Percentiles rank a stretch among this genome's conserved stretches.
Evolutionary conservation across 2,329 filamentous ascomycete genomes (phyloP).

Genomic region (Huntiella moniliformis): DNA sequence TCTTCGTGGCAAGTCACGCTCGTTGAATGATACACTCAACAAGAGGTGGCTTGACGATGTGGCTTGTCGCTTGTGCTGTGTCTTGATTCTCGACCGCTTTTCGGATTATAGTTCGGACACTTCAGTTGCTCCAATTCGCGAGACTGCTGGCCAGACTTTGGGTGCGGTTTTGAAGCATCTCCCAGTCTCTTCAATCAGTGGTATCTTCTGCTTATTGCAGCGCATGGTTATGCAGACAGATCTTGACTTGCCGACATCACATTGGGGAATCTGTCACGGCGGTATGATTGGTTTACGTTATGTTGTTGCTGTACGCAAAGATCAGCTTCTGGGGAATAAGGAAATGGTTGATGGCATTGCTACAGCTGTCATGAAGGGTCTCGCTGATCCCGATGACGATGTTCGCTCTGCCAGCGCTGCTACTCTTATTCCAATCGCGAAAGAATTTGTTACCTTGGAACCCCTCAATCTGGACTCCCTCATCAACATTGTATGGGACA

Average conservation of each 20-base stretch:
- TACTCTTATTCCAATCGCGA: conserved; percentile 89
- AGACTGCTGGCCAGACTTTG: conserved; percentile 85
- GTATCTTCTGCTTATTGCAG: conserved; percentile 68
- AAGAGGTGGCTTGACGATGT: conserved; percentile 81
- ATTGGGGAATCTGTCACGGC: conserved; percentile 93
- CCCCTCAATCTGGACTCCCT: conserved; percentile 59
- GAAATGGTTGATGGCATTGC: conserved; percentile 86
- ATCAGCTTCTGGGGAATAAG: conserved; percentile 66
- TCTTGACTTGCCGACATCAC: conserved; percentile 48
- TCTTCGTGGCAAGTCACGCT: conserved; percentile 44
- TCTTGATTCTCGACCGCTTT: conserved; percentile 93
- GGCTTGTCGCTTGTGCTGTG: conserved; percentile 83
- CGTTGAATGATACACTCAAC: conserved; percentile 64
- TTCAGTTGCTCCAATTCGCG: conserved; percentile 85
- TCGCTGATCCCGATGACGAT: conserved; percentile 83
- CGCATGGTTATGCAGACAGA: conserved; percentile 85
- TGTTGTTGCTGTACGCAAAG: conserved; percentile 84
- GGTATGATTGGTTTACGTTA: conserved; percentile 96
- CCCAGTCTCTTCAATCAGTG: conserved; percentile 57
- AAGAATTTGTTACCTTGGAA: conserved; percentile 79
- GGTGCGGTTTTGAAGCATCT: conserved; percentile 78
- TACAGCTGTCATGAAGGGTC: conserved; percentile 80
- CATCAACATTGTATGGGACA: conserved; percentile 94
- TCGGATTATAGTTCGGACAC: conserved; percentile 97
- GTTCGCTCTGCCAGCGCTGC: conserved; percentile 92